A percentile compares a stretch with the other conserved stretches of the same genome.
Conservation (phyloP, 2,329 filamentous ascomycete species). For the Sclerotinia spermophila region DNA sequence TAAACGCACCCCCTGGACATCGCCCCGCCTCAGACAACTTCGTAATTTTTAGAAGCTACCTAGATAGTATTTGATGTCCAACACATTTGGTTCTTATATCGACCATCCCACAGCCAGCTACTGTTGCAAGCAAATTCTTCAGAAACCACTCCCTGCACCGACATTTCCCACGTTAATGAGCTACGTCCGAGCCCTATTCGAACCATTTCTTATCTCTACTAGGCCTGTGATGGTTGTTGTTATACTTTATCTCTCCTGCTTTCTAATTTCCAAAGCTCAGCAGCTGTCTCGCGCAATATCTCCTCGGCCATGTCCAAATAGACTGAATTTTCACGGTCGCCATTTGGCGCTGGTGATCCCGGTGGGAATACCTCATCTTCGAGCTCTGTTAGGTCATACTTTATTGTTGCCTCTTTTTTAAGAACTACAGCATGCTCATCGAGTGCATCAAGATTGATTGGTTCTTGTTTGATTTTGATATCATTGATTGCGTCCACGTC, state of each 20-base stretch:
- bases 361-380: not conserved
- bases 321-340: not conserved
- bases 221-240: not conserved
- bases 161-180: not conserved
- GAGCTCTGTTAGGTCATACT: not conserved
- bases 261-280: not conserved
- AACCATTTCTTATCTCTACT: not conserved
- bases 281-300: not conserved
- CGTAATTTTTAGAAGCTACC: not conserved
- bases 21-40: not conserved
- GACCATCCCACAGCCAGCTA: too few species aligned
- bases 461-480: not conserved
- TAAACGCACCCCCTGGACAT: not conserved
- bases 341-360: not conserved
- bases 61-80: not conserved
- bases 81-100: not conserved
- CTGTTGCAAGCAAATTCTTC: not conserved
- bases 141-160: not conserved
- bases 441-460: not conserved
- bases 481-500: not conserved
- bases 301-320: not conserved
- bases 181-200: not conserved
- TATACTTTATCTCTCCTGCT: not conserved
- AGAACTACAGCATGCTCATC: not conserved
- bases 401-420: not conserved